Base-by-base conservation (phyloP, 2,329 filamentous ascomycete genomes). In the Aspergillus sp. region DNA sequence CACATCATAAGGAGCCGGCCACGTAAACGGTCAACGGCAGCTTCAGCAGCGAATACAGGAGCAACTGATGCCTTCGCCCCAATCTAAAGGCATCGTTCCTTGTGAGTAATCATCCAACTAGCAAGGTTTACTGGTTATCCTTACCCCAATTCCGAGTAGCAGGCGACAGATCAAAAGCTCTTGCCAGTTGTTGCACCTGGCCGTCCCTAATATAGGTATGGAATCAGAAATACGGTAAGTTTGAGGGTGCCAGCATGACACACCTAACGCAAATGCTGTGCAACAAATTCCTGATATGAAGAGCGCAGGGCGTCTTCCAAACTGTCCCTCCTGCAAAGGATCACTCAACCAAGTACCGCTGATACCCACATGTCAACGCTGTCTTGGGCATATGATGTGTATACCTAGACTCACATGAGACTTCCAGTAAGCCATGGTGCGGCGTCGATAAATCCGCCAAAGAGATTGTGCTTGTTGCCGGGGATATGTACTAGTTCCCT, bases 241-340 rank as follows among this genome's bases (percentile, higher is more conserved):
- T 14, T 11, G n/a, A 14, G 27, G 3, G 5, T 25, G 9, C 6
- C n/a, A 8, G 39, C 1, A 27, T 19, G 4, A 21, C 35, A 21
- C 55, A 64, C 62, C 61, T 21, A 64, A 45, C 0, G 52, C 56
- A 49, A 51, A 64, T 0, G 56, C 59, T 3, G 58, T 61, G 47
- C 66, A 69, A 48, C 71, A 69, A 2, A 77, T 52, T 2, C 72
- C 74, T 6, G 70, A 67, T 57, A 77, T 35, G 56, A 77, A 76
- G 23, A 78, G 75, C 0, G 72, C 72, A 2, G 70, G 71, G 3
- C 75, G 69, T 31, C 76, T 50, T 14, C 66, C 66, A 51, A 44
- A 62, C 11, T 7, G 46, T 1, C 55, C 47, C 23, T 66, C 62
- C 25, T 66, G 64, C 4, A 68, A 23, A 17, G 63, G 65, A 43